Base-by-base conservation (phyloP, 805 yeast species). In the Cyberlindnera japonica region DNA sequence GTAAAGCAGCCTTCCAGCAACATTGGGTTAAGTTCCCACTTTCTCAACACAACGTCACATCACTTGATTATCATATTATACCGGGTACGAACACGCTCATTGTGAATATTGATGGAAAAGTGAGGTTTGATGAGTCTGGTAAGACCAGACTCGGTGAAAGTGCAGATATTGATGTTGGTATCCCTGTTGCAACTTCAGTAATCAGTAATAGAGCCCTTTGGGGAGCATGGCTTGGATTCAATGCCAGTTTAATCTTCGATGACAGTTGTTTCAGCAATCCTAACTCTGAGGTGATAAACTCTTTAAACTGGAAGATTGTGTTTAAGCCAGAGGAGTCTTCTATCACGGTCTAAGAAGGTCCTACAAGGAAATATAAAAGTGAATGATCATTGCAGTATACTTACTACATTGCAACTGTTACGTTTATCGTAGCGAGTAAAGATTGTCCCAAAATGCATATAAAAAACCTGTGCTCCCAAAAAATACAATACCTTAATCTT, bases 71-170 rank as follows among this genome's bases (percentile, higher is more conserved):
- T 34, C 93, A 83, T 54, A 63, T 76, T 43, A 72, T 83, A 9
- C 85, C 85, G 0, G 86, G 86, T 1, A 69, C 83, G 0, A 79
- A 77, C 1, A 66, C 74, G 1, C 58, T 69, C 27, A 67, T 81
- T 7, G 67, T 79, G 21, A 71, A 71, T 41, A 62, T 77, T 13
- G 67, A 68, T 37, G 65, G 77, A 13, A 84, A 81, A 57, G 84
- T 83, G 11, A 68, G 80, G 45, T 84, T 83, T 51, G 93, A 85
- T 59, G 93, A 85, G 53, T 73, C 81, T 39, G 93, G 93, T 0
- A 72, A 67, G 44, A 81, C 79, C 44, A 74, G 79, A 54, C 53
- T 75, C 20, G 89, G 89, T 2, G 83, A 80, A 40, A 69, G 77
- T 16, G 75, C 88, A 0, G 79, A 79, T 33, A 58, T 81, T 6